Evolutionary conservation across 2,329 filamentous ascomycete genomes (phyloP), one percentile per base, ranked within the genome.

Genomic region (Microcera coccophila): DNA sequence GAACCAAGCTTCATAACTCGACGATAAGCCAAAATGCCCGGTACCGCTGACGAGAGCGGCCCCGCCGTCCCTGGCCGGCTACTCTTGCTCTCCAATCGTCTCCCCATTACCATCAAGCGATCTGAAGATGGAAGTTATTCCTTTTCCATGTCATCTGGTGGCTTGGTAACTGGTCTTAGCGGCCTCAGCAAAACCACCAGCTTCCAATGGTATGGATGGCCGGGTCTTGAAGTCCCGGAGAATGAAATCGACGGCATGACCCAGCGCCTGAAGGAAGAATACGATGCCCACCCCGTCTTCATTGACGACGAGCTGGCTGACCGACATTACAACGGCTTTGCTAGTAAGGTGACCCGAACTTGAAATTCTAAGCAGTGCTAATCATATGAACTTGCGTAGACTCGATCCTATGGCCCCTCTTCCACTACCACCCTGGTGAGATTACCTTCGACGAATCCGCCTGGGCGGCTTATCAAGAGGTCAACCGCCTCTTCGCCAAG

Each of bases 121-220:
- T 85, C 85, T 40, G 88, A 93, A 39, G 88, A 95, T 74, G 90
- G 89, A 59, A 85, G 85, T 65, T 98, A 95, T 72, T 80, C 84
- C 61, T 95, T 95, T 68, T 89, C 86, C 64, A 95, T 96, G 87
- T 97, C 91, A 36, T 97, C 93, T 2, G 93, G 93, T 44, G 93
- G 93, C 31, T 79, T 98, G 31, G 93, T 97, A 59, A 95, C 89
- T 38, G 93, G 93, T 16, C 75, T 98, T 48, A 95, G 88, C 54
- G 93, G 93, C 19, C 72, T 97, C 45, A 85, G 87, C 58, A 96
- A 96, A 70, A 86, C 88, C 22, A 95, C 89, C 19, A 91, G 84
- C 55, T 97, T 97, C 68, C 87, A 93, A 67, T 98, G 93, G 93
- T 97, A 97, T 68, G 93, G 93, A 55, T 97, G 93, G 91, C 90